A percentile compares a stretch with the other conserved stretches of the same genome.
These are phyloP conservation scores for Chalaropsis ovoidea DNA, from an alignment of 2,329 filamentous ascomycete species.

Conservation along the genomic window DNA sequence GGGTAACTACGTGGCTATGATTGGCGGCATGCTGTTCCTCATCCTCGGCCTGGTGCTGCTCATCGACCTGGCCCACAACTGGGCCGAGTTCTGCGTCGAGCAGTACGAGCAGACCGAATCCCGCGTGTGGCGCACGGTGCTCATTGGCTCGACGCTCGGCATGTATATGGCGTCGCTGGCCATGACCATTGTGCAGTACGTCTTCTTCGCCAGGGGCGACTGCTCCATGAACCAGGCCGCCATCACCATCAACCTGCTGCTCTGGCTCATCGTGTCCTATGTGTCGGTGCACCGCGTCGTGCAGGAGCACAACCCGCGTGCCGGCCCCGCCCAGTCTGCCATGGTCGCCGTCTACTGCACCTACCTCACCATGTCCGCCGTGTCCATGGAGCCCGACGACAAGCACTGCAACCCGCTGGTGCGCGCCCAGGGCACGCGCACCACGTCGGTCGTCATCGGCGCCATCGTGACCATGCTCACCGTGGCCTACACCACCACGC, in stretches of 20 bases:
- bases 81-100: conserved; percentile 90
- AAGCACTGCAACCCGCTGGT: conserved; percentile 88
- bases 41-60: conserved; percentile 84
- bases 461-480: conserved; percentile 95
- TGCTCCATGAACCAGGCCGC: conserved; percentile 96
- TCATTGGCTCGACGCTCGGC: conserved; percentile 82
- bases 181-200: conserved; percentile 95
- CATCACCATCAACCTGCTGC: conserved; percentile 83
- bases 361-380: conserved; percentile 94
- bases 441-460: conserved; percentile 81
- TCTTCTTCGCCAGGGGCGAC: conserved; percentile 74
- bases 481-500: conserved; percentile 93
- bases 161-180: conserved; percentile 88
- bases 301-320: conserved; percentile 85
- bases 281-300: conserved; percentile 83
- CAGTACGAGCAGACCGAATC: conserved; percentile 90
- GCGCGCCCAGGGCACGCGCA: conserved; percentile 73
- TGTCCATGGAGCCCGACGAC: conserved; percentile 96
- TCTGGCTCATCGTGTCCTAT: conserved; percentile 69
- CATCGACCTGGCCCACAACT: conserved; percentile 89
- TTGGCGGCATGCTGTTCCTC: conserved; percentile 85
- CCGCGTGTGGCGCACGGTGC: conserved; percentile 67
- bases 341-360: conserved; percentile 98
- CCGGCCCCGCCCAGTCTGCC: conserved; percentile 89
- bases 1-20: conserved; percentile 85